Evolutionary conservation across 139 green algal genomes (phyloP), one percentile per base, ranked within the genome.

Genomic region (Chlamydomonas urium): DNA sequence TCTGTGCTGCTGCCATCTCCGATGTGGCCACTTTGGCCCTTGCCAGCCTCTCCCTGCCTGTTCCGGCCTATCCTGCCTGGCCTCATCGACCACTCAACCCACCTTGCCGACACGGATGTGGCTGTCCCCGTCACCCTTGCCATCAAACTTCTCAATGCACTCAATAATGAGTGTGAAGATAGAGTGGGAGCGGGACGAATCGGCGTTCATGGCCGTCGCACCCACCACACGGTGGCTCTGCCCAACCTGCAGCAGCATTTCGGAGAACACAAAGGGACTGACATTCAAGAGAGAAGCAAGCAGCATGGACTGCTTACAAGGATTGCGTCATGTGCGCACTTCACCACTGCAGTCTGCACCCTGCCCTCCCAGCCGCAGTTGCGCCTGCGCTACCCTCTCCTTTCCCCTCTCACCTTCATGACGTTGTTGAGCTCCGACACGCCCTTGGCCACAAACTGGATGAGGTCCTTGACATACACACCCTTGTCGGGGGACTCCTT

Each of bases 81-180:
- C n/a, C n/a, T n/a, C n/a, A n/a, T n/a, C n/a, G n/a, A n/a, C n/a
- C n/a, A n/a, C n/a, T n/a, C n/a, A n/a, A n/a, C n/a, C n/a, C n/a
- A n/a, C n/a, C n/a, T 97, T 97, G 73, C 91, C 92, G 66, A 94
- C 81, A 21, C 79, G 77, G 47, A 88, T 80, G 83, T 84, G 83
- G 32, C 62, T 73, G 48, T 69, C 61, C 48, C 69, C 73, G 1
- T 79, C 78, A 33, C 29, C 19, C 28, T 37, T 35, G 3, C 23
- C 47, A 66, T 86, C 72, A 48, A 81, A 73, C 73, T 83, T 77
- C n/a, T 89, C 84, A 5, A 72, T 83, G 19, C 71, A 79, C 80
- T 94, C 90, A 17, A 97, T 81, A 35, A 86, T 93, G 75, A 97
- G 87, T 19, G 84, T 91, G 74, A 97, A 94, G 73, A 97, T 92